These are phyloP conservation scores for Nothomitra cinnamomea DNA, from an alignment of 2,329 filamentous ascomycete genomes.

Conservation along the genomic window DNA sequence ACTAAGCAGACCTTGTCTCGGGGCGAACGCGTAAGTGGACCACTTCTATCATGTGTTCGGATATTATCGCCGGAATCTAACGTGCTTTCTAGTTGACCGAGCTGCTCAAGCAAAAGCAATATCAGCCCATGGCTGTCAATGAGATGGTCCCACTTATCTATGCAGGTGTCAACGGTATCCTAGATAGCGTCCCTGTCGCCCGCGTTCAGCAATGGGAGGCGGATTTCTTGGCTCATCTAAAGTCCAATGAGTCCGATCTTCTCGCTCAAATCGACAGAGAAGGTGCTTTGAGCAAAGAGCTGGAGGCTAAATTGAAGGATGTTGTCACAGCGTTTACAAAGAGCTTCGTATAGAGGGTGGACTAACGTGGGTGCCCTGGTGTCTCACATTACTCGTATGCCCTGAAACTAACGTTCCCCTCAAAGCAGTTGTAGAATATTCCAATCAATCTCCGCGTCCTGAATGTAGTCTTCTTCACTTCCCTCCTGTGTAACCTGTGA, in stretches of 20 bases:
- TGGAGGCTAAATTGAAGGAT: constrained; percentile 68
- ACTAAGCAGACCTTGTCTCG: constrained; percentile 97
- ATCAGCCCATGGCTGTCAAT: constrained; percentile 94
- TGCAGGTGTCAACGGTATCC: constrained; percentile 94
- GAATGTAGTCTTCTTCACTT: background rate
- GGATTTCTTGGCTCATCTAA: constrained; percentile 86
- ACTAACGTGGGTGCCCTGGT: background rate
- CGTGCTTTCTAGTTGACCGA: constrained; percentile 51
- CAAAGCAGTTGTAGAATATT: constrained; percentile 2
- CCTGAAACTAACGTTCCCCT: background rate
- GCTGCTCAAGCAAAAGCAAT: constrained; percentile 99
- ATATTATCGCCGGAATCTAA: constrained; percentile 10
- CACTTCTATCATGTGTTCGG: background rate
- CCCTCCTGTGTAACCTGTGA: background rate
- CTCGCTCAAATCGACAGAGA: constrained; percentile 84
- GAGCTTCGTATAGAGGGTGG: constrained; percentile 49
- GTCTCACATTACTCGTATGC: background rate
- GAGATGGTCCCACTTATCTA: constrained; percentile 99
- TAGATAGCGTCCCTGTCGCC: constrained; percentile 74
- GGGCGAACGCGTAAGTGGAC: constrained; percentile 76
- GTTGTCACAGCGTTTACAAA: constrained; percentile 72
- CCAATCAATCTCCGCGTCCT: background rate
- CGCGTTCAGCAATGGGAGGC: constrained; percentile 90
- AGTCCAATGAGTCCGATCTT: constrained; percentile 74
- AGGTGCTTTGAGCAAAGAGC: constrained; percentile 87